phyloP scores from a whole-genome alignment of 768 basidiomycete species.

The Dioszegia hungarica region DNA sequence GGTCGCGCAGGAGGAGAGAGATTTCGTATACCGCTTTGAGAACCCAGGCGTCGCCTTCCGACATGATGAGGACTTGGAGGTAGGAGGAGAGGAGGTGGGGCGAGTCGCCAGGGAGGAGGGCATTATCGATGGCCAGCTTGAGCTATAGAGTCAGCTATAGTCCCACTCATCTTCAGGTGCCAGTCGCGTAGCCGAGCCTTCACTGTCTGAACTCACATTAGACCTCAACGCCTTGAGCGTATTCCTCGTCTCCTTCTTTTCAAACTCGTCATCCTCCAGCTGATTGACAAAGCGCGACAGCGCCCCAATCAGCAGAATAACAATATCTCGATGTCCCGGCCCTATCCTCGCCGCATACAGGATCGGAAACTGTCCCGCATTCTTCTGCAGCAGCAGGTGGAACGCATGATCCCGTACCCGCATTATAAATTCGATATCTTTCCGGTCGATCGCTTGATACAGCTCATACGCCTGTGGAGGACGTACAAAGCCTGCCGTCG shows the following conservation, averaged over 20 bases:
- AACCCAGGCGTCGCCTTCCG: constrained; percentile 91
- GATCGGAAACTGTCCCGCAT: constrained; percentile 79
- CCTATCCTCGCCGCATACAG: constrained; percentile 70
- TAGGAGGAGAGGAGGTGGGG: constrained; percentile 85
- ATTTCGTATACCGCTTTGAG: constrained; percentile 63
- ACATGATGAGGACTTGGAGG: constrained; percentile 92
- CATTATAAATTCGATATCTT: constrained; percentile 62
- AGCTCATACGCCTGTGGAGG: constrained; percentile 61
- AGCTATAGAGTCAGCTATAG: constrained; percentile 55
- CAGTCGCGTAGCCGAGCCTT: neutral
- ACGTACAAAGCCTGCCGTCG: constrained; percentile 24
- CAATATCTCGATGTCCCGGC: constrained; percentile 58
- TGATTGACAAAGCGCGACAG: constrained; percentile 80
- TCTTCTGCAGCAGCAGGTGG: constrained; percentile 71
- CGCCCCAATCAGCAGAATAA: constrained; percentile 80
- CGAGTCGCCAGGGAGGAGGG: constrained; percentile 52
- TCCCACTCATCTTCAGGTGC: neutral
- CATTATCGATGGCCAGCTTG: constrained; percentile 86
- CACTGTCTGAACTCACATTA: constrained; percentile 53
- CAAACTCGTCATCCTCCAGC: constrained; percentile 73
- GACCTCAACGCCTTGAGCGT: constrained; percentile 66
- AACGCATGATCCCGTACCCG: constrained; percentile 44
- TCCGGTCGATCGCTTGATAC: constrained; percentile 75
- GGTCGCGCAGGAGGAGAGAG: constrained; percentile 58
- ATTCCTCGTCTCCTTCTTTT: constrained; percentile 61